Evolutionary conservation across 768 basidiomycete genomes (phyloP).

Genomic region (Kondoa malvinella): DNA sequence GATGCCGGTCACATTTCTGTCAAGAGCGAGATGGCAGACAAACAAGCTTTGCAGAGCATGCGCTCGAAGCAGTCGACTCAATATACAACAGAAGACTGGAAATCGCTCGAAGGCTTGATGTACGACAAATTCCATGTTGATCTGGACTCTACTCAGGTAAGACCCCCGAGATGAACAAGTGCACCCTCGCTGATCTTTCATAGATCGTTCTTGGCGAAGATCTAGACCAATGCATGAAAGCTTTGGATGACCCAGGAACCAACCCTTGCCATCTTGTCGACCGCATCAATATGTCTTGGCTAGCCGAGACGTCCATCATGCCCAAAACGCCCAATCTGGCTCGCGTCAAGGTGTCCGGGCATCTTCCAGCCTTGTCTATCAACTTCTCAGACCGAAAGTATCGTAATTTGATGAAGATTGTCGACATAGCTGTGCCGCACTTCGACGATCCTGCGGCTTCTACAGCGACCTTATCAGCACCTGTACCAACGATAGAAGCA

Average conservation of each 20-base stretch:
- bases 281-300: slow-evolving; percentile 72
- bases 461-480: slow-evolving; percentile 18
- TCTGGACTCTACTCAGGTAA: slow-evolving; percentile 75
- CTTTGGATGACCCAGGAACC: slow-evolving; percentile 42
- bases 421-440: slow-evolving; percentile 76
- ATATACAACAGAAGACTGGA: slow-evolving; percentile 75
- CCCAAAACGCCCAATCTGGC: slow-evolving; percentile 63
- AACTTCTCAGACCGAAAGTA: slow-evolving; percentile 85
- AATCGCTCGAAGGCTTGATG: slow-evolving; percentile 73
- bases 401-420: slow-evolving; percentile 73
- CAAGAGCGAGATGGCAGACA: slow-evolving; percentile 63
- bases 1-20: slow-evolving; percentile 95
- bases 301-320: slow-evolving; percentile 82
- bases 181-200: background rate
- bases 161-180: slow-evolving; percentile 7
- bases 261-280: slow-evolving; percentile 59
- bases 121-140: slow-evolving; percentile 76
- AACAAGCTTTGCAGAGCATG: slow-evolving; percentile 57
- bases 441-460: slow-evolving; percentile 41
- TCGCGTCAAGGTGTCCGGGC: slow-evolving; percentile 76
- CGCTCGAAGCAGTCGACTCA: slow-evolving; percentile 65
- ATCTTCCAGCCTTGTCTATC: slow-evolving; percentile 66
- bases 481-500: slow-evolving; percentile 46
- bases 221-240: slow-evolving; percentile 61
- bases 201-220: slow-evolving; percentile 81